A percentile compares a stretch with the other conserved stretches of the same genome.
Conservation (phyloP, 208 protist species). For the Acanthamoeba divionensis region DNA sequence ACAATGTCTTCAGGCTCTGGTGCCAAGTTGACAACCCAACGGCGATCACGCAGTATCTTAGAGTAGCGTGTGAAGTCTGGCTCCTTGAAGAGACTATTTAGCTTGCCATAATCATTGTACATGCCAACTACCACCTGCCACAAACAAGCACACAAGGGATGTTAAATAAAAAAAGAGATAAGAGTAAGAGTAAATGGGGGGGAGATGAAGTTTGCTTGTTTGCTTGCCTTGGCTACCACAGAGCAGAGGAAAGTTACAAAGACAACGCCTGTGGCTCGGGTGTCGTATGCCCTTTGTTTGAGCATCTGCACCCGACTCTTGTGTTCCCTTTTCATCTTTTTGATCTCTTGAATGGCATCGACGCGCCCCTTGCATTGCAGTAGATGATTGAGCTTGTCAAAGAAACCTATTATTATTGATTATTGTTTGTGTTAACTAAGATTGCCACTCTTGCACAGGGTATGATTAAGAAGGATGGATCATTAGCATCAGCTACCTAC, state of each 20-base stretch:
- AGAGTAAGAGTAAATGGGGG: neutral
- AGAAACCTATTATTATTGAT: too few species aligned
- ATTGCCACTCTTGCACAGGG: too few species aligned
- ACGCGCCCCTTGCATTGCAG: neutral
- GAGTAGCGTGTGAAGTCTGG: neutral
- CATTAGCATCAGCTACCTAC: too few species aligned
- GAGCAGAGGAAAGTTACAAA: constrained; percentile 32
- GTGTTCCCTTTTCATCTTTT: neutral
- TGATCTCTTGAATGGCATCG: constrained; percentile 31
- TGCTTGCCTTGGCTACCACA: neutral
- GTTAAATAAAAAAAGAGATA: too few species aligned
- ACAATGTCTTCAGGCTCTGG: constrained; percentile 43
- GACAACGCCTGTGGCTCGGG: constrained; percentile 9
- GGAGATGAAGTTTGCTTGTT: too few species aligned
- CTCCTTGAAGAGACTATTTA: neutral
- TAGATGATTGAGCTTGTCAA: too few species aligned
- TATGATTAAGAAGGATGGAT: too few species aligned
- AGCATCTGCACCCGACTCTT: neutral
- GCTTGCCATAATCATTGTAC: neutral
- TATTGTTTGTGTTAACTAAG: too few species aligned
- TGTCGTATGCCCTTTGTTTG: neutral
- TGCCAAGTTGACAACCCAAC: constrained; percentile 19
- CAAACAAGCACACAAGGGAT: neutral
- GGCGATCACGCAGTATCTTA: neutral
- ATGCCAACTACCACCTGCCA: neutral